Conservation (phyloP, 78 protist species). For the Guillardia theta region DNA sequence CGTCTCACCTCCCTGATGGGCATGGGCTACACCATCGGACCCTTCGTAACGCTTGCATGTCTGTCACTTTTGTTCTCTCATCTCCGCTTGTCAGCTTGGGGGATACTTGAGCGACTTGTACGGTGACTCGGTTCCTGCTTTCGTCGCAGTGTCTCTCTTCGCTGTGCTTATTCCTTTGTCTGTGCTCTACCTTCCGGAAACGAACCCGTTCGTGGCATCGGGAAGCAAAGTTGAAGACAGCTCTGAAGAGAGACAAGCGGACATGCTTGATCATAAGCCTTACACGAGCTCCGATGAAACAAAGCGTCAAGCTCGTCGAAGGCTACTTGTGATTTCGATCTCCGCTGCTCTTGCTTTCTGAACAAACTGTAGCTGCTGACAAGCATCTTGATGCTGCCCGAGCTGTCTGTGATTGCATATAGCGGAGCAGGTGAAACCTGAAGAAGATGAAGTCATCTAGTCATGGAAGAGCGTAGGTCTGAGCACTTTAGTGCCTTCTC, state of each 20-base stretch:
- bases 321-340: not conserved
- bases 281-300: not conserved
- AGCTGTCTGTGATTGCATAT: not conserved
- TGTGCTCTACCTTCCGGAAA: not conserved
- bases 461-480: not conserved
- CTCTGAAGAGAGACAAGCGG: not conserved
- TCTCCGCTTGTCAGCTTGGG: not conserved
- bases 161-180: not conserved
- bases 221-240: not conserved
- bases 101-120: not conserved
- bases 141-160: not conserved
- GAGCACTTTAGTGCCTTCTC: not conserved
- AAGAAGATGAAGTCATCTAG: not conserved
- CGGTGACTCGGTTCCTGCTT: not conserved
- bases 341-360: not conserved
- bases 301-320: not conserved
- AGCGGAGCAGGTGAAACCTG: not conserved
- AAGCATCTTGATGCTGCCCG: no score
- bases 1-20: slow-evolving; percentile 2
- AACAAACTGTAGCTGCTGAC: not conserved
- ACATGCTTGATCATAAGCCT: no score
- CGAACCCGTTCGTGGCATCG: not conserved
- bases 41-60: not conserved
- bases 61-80: not conserved
- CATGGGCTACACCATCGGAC: not conserved